Evolutionary conservation across 2,329 filamentous ascomycete genomes (phyloP).

Genomic region (Westerdykella ornata): DNA sequence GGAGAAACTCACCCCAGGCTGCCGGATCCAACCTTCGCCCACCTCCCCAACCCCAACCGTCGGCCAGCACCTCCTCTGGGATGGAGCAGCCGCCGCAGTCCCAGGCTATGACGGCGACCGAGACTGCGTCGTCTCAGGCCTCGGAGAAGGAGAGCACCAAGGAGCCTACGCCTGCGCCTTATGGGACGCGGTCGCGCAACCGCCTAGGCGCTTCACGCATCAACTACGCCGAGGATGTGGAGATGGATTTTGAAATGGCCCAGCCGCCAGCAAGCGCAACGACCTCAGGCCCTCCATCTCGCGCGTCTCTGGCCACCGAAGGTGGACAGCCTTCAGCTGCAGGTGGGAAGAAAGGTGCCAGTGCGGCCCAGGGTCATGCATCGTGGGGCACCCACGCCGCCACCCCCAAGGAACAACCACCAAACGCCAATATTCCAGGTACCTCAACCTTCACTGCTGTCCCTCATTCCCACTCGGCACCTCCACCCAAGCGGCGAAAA

Average conservation of each 20-base stretch:
- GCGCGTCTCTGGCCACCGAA: slow-evolving; percentile 30
- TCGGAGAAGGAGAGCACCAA: slow-evolving; percentile 31
- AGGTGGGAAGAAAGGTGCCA: slow-evolving; percentile 35
- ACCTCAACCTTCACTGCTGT: slow-evolving; percentile 54
- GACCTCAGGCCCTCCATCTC: slow-evolving; percentile 39
- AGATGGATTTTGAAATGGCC: slow-evolving; percentile 75
- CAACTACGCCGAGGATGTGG: slow-evolving; percentile 94
- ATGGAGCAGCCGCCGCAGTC: slow-evolving; percentile 25
- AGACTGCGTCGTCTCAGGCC: slow-evolving; percentile 25
- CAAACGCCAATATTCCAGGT: slow-evolving; percentile 45
- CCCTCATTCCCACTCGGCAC: slow-evolving; percentile 19
- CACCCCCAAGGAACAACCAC: slow-evolving; percentile 31
- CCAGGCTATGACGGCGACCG: slow-evolving; percentile 21
- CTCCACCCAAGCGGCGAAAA: slow-evolving; percentile 71
- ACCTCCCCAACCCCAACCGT: slow-evolving; percentile 14
- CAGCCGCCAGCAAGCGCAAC: slow-evolving; percentile 54
- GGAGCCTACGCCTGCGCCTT: slow-evolving; percentile 52
- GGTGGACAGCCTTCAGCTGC: slow-evolving; percentile 23
- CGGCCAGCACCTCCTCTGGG: slow-evolving; percentile 23
- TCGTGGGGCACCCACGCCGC: slow-evolving; percentile 32
- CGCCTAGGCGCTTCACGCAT: slow-evolving; percentile 70
- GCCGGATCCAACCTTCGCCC: slow-evolving; percentile 20
- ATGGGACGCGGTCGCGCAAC: slow-evolving; percentile 92
- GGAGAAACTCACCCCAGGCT: slow-evolving; percentile 30
- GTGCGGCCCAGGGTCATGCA: slow-evolving; percentile 37